Evolutionary conservation across 176 grass and related monocot genomes (phyloP).

Genomic region (Carex littledalei): DNA sequence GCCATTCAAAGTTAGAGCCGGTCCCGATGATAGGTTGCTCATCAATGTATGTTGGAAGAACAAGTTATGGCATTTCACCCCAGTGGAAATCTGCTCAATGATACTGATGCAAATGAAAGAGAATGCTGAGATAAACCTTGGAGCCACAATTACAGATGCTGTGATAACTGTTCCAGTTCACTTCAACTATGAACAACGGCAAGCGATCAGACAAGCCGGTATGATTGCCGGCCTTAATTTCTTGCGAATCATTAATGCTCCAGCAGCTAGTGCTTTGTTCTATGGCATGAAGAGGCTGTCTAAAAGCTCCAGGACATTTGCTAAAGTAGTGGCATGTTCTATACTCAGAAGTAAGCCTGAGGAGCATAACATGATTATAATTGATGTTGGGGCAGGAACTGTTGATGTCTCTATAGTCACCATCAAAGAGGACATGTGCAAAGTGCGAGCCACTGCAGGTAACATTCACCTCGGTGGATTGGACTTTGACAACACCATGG

Average conservation of each 20-base stretch:
- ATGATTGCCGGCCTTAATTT: conserved; percentile 32
- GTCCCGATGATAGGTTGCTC: conserved; percentile 7
- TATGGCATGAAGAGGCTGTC: conserved; percentile 14
- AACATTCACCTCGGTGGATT: conserved; percentile 28
- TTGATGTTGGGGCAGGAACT: conserved; percentile 39
- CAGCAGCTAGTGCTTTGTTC: conserved; percentile 22
- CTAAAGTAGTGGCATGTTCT: no score
- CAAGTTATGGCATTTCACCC: conserved; percentile 19
- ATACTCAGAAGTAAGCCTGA: no score
- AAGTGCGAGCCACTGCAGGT: conserved; percentile 28
- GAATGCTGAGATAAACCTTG: conserved; percentile 19
- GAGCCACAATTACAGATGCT: conserved; percentile 17
- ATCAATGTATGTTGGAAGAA: conserved; percentile 17
- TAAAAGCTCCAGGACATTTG: background rate
- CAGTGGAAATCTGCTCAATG: conserved; percentile 39
- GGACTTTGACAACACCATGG: conserved; percentile 26
- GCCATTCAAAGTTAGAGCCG: conserved; percentile 30
- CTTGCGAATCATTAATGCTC: conserved; percentile 21
- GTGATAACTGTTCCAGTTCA: conserved; percentile 37
- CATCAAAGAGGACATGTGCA: conserved; percentile 27
- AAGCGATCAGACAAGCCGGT: conserved; percentile 26
- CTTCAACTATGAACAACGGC: conserved; percentile 34
- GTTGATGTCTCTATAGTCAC: conserved; percentile 35
- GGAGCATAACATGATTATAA: conserved; percentile 21
- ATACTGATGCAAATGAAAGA: conserved; percentile 24